phyloP scores from a whole-genome alignment of 495 filamentous ascomycete genomes.

The Penicillium arizonense region DNA sequence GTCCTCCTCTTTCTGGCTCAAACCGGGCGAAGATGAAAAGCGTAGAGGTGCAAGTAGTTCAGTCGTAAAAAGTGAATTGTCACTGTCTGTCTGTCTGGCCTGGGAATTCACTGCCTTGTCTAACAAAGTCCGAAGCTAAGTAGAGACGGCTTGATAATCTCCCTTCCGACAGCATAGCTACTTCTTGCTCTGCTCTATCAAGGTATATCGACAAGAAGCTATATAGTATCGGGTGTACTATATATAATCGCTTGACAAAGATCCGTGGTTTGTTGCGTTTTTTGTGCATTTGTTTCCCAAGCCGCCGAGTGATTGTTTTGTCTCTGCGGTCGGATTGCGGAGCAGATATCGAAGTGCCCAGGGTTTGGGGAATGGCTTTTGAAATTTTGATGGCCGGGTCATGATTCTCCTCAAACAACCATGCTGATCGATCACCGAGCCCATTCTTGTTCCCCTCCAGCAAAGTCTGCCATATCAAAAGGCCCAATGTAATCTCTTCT shows the following conservation, averaged over 20 bases:
- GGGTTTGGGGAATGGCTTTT: not conserved
- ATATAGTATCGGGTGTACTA: slow-evolving; percentile 61
- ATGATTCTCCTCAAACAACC: not conserved
- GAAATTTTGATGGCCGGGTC: not conserved
- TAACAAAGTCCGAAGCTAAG: slow-evolving; percentile 51
- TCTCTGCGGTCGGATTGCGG: not conserved
- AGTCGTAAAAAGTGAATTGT: slow-evolving; percentile 46
- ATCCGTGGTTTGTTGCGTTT: slow-evolving; percentile 19
- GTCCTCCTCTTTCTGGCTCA: slow-evolving; percentile 5
- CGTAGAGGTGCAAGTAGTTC: slow-evolving; percentile 29
- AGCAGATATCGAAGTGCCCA: not conserved
- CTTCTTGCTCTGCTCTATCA: slow-evolving; percentile 61
- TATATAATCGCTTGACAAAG: slow-evolving; percentile 39
- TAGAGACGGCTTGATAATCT: slow-evolving; percentile 37
- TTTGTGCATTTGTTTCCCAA: not conserved
- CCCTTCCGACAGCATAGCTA: slow-evolving; percentile 43
- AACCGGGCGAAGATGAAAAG: slow-evolving; percentile 15
- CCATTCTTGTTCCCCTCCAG: not conserved
- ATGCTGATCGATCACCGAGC: not conserved
- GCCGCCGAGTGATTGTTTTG: not conserved
- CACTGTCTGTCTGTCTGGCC: slow-evolving; percentile 39
- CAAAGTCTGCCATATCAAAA: not conserved
- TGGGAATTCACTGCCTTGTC: slow-evolving; percentile 31
- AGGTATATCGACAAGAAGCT: slow-evolving; percentile 66
- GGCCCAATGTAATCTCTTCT: too few relatives aligned